Conservation (phyloP, 2,329 filamentous ascomycete genomes). For the Leptographium radiaticola region DNA sequence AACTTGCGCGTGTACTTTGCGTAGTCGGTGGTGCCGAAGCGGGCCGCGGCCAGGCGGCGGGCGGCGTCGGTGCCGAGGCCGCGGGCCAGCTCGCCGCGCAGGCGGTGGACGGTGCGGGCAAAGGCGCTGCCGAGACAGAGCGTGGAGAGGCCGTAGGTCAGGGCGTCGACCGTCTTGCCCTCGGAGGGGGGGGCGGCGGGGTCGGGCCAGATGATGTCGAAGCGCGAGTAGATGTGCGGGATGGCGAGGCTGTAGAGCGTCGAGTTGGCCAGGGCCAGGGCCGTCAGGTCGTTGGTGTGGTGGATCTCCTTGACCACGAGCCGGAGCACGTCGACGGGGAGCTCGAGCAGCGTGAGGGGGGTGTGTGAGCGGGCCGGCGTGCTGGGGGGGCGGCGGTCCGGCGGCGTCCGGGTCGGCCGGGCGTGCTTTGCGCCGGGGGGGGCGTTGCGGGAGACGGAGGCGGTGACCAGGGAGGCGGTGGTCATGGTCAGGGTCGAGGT, state of each 20-base stretch:
- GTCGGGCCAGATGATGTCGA: slow-evolving; percentile 83
- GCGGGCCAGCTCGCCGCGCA: slow-evolving; percentile 12
- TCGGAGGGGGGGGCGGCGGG: slow-evolving; percentile 49
- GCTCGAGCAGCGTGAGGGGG: slow-evolving; percentile 55
- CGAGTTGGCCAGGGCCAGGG: slow-evolving; percentile 65
- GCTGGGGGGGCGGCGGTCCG: no score
- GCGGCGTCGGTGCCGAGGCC: background rate
- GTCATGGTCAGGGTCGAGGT: slow-evolving; percentile 6
- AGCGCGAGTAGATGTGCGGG: slow-evolving; percentile 70
- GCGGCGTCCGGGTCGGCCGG: no score
- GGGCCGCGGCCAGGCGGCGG: slow-evolving; percentile 8
- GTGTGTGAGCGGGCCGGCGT: no score
- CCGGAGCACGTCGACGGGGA: slow-evolving; percentile 66
- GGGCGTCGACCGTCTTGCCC: slow-evolving; percentile 62
- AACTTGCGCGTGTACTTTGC: slow-evolving; percentile 71
- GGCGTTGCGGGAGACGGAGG: no score
- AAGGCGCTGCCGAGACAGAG: slow-evolving; percentile 53
- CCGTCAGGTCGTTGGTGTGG: slow-evolving; percentile 69
- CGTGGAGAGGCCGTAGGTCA: slow-evolving; percentile 71
- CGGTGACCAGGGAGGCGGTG: slow-evolving; percentile 20
- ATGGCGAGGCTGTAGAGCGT: slow-evolving; percentile 62
- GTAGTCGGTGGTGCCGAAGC: slow-evolving; percentile 47
- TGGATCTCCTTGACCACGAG: slow-evolving; percentile 72
- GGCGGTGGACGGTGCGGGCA: slow-evolving; percentile 23
- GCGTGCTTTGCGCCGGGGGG: no score